phyloP scores from a whole-genome alignment of 371 early-diverging fungal species.

The Mucor saturninus region DNA sequence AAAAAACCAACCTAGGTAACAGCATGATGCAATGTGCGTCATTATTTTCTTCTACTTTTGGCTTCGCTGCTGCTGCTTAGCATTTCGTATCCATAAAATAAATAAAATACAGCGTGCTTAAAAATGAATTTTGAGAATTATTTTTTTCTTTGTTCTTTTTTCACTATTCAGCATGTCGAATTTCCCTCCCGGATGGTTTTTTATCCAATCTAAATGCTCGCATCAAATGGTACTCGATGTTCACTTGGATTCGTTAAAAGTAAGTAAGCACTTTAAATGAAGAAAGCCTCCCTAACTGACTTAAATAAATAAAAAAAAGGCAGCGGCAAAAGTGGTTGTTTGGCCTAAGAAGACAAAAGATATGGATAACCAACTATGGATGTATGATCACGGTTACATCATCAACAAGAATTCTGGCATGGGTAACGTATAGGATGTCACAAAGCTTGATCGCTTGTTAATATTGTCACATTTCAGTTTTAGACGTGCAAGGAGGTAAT shows the following conservation, averaged over 20 bases:
- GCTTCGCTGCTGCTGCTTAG: too few relatives aligned
- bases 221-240: slow-evolving; percentile 58
- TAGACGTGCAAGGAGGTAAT: slow-evolving; percentile 52
- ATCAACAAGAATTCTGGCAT: slow-evolving; percentile 35
- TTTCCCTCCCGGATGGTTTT: slow-evolving; percentile 57
- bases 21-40: too few relatives aligned
- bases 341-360: slow-evolving; percentile 44
- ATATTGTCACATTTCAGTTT: slow-evolving; percentile 25
- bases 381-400: slow-evolving; percentile 29
- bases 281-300: background rate
- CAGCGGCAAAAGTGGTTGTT: slow-evolving; percentile 46
- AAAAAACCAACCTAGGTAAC: too few relatives aligned
- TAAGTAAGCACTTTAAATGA: slow-evolving; percentile 2
- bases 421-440: slow-evolving; percentile 19
- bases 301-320: slow-evolving; percentile 25
- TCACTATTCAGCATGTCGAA: too few relatives aligned
- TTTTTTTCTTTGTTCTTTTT: too few relatives aligned
- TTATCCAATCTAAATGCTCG: slow-evolving; percentile 46
- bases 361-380: slow-evolving; percentile 42
- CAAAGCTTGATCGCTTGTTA: background rate
- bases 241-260: slow-evolving; percentile 46
- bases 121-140: too few relatives aligned
- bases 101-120: too few relatives aligned
- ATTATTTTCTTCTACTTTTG: too few relatives aligned
- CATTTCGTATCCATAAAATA: too few relatives aligned